phyloP scores from a whole-genome alignment of 768 basidiomycete genomes.

The Mycena amicta region DNA sequence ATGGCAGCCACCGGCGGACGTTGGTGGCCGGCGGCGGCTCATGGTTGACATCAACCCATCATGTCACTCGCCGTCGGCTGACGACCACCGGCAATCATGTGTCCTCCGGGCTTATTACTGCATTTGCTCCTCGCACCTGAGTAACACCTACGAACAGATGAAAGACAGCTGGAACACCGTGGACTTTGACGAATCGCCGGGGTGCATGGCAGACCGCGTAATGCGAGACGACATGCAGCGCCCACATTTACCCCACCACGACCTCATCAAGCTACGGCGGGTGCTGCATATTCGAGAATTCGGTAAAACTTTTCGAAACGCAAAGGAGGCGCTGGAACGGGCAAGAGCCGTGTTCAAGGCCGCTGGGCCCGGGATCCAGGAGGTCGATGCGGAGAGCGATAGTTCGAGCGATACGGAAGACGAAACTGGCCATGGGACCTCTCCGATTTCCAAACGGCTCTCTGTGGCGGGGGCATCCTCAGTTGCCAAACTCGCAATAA shows the following conservation, averaged over 20 bases:
- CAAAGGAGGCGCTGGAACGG: constrained; percentile 22
- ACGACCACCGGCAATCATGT: no score
- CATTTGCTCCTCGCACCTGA: no score
- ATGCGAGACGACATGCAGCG: constrained; percentile 18
- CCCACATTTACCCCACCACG: constrained; percentile 32
- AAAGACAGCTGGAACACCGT: constrained; percentile 22
- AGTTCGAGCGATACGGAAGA: not conserved
- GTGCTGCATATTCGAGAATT: constrained; percentile 18
- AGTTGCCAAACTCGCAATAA: not conserved
- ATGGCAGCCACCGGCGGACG: no score
- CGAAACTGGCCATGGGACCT: not conserved
- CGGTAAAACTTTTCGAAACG: constrained; percentile 23
- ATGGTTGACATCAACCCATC: no score
- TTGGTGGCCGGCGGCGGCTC: no score
- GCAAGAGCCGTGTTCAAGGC: constrained; percentile 12
- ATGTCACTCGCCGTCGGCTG: no score
- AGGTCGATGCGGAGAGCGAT: not conserved
- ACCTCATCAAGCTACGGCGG: constrained; percentile 30
- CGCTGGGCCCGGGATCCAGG: no score
- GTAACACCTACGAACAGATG: not conserved
- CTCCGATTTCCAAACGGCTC: not conserved
- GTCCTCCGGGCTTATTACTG: not conserved
- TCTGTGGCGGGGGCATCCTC: no score
- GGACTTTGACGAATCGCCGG: constrained; percentile 30
- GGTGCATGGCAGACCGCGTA: constrained; percentile 23